phyloP scores from a whole-genome alignment of 169 alveolate genomes.

The Eimeria praecox region DNA sequence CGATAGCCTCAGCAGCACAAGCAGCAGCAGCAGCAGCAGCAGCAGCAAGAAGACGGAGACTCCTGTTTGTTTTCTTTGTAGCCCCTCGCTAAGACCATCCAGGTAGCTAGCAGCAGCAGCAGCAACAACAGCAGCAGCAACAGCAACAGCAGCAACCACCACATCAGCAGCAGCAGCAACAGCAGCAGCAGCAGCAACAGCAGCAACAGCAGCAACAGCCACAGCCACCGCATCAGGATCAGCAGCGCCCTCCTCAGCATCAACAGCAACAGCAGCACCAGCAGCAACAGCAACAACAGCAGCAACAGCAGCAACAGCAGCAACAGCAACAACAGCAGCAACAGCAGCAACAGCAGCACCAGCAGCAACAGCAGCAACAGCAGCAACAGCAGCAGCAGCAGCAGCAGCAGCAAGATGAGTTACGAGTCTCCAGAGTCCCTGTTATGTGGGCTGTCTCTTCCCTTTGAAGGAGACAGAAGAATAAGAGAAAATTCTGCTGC shows the following conservation, averaged over 20 bases:
- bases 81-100: constrained; percentile 51
- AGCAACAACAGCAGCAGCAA: constrained; percentile 72
- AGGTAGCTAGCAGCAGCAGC: background rate
- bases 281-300: too few relatives aligned
- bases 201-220: too few relatives aligned
- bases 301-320: too few relatives aligned
- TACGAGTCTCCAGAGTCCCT: background rate
- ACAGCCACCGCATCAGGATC: too few relatives aligned
- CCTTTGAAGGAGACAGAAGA: background rate
- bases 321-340: too few relatives aligned
- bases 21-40: background rate
- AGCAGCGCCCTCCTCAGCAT: too few relatives aligned
- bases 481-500: background rate
- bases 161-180: background rate
- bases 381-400: constrained; percentile 49
- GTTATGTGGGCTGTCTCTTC: background rate
- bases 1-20: background rate
- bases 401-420: constrained; percentile 53
- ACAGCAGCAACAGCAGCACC: background rate
- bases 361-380: constrained; percentile 30
- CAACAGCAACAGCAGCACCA: too few relatives aligned
- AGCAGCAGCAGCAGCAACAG: too few relatives aligned
- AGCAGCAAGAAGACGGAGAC: background rate
- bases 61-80: background rate
- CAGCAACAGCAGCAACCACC: background rate